Evolutionary conservation across 257 asterid genomes (phyloP).

Genomic region (Fraxinus quadrangulata): DNA sequence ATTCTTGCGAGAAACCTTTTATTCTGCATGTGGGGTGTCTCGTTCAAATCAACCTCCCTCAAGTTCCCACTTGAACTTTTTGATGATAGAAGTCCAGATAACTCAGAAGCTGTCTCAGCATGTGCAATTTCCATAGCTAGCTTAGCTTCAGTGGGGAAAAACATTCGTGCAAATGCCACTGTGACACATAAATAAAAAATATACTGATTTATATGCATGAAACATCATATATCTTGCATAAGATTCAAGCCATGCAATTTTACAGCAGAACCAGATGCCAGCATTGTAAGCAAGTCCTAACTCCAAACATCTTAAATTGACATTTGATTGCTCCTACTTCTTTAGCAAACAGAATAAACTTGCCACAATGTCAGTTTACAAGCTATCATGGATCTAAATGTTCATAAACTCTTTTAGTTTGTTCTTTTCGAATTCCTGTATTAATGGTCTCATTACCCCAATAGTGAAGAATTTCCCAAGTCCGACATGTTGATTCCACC

Average conservation of each 20-base stretch:
- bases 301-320: background rate
- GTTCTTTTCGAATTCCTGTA: background rate
- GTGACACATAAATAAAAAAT: constrained; percentile 17
- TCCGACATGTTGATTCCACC: background rate
- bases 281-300: background rate
- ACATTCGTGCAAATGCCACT: constrained; percentile 70
- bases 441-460: background rate
- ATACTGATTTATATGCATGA: background rate
- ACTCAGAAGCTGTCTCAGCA: constrained; percentile 63
- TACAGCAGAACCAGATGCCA: background rate
- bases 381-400: background rate
- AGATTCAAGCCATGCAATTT: background rate
- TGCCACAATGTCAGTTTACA: background rate
- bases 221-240: background rate
- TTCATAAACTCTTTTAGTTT: background rate
- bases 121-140: constrained; percentile 75
- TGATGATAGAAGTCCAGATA: constrained; percentile 48
- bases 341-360: background rate
- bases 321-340: background rate
- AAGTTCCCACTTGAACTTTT: constrained; percentile 59
- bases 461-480: background rate
- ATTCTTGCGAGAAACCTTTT: constrained; percentile 51
- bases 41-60: constrained; percentile 77
- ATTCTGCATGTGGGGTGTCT: constrained; percentile 58
- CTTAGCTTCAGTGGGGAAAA: constrained; percentile 82